Percentiles rank a stretch among this genome's conserved stretches.
Conservation (phyloP, 2,329 filamentous ascomycete species). For the Arthrobotrys sinensis region DNA sequence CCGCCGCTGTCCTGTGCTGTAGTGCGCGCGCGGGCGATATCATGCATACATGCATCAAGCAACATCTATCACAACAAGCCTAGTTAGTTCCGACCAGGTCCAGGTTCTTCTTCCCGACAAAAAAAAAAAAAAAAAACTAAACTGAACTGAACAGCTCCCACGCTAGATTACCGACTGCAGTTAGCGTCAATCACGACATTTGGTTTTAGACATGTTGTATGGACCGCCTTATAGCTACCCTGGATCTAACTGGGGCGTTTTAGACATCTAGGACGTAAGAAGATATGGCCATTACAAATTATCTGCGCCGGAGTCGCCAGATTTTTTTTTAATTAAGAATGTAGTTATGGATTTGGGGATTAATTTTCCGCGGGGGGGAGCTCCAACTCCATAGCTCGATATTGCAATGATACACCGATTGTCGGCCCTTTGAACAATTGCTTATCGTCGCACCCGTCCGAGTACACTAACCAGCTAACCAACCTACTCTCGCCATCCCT, state of each 20-base stretch:
- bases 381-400: no score
- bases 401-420: conserved; percentile 1
- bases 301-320: conserved; percentile 40
- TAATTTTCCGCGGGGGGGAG: conserved; percentile 38
- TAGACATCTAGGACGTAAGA: not conserved
- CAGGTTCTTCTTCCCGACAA: not conserved
- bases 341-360: not conserved
- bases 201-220: not conserved
- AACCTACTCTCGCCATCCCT: not conserved
- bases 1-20: no score
- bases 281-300: conserved; percentile 8
- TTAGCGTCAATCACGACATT: conserved; percentile 51
- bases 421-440: not conserved
- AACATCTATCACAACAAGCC: no score
- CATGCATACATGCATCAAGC: no score
- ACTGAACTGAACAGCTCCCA: no score
- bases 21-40: no score
- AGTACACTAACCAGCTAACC: no score
- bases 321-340: not conserved
- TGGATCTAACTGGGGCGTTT: no score
- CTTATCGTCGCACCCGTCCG: not conserved
- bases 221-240: not conserved
- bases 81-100: no score
- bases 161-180: conserved; percentile 1
- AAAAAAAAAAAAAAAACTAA: conserved; percentile 8